Base-by-base conservation (phyloP, 2,329 filamentous ascomycete species). In the Fusarium devonianum region DNA sequence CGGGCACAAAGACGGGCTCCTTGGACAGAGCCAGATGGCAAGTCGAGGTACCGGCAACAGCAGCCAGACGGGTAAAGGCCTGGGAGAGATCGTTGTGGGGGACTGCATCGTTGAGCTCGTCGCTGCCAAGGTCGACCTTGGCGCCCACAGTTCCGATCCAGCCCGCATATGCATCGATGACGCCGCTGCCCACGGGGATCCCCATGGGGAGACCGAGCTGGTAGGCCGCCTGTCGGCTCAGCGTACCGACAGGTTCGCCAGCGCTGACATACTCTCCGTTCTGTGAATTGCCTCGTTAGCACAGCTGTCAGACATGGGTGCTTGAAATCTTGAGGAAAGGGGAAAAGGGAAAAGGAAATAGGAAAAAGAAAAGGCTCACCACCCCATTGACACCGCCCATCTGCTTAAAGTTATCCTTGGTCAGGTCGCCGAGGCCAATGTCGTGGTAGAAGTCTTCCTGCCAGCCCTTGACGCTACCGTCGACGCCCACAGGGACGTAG, bases 111-210 rank as follows among this genome's bases (percentile, higher is more conserved):
- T 88, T 86, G 28, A 93, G 80, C 36, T 88, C 81, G 46, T 88
- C 84, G 25, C 70, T 63, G 29, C 81, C 79, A 12, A 95, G 82
- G 60, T 91, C 83, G 63, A 97, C 90, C 73, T 97, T 97, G 53
- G 94, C 93, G 49, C 94, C 94, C n/a, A 99, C 94, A 1, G 94
- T 97, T 53, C 94, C 94, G 62, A 99, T 94, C 94, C 94, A 99
- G 58, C 94, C 94, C 51, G 94, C 94, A 67, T 99, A 99, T 13
- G 94, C 94, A 71, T 99, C 94, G 67, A 99, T 99, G 58, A 99
- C 94, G 71, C 92, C 92, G 67, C 91, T 96, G 43, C 94, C 94
- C 45, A 99, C 89, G 13, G 94, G 91, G 62, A 97, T 94, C 28
- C 92, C 93, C 14, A 88, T 80, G 5, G 88, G 88, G 3, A 99